Base-by-base conservation (phyloP, 2,329 filamentous ascomycete species). In the Thielaviopsis punctulata region DNA sequence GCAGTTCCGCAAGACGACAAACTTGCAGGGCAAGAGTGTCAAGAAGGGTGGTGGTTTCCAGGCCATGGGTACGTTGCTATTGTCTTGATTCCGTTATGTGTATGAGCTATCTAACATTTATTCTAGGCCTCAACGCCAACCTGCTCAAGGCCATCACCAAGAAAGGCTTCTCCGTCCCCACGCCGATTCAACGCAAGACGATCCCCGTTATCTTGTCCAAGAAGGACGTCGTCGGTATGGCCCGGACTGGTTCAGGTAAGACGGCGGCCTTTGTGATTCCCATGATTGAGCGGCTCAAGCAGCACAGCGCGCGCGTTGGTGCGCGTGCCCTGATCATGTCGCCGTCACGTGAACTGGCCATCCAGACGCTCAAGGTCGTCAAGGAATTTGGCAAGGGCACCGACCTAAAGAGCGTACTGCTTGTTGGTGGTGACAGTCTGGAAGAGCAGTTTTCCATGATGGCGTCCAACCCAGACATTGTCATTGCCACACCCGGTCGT, bases 211-310 rank as follows among this genome's bases (percentile, higher is more conserved):
- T 98, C 52, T 73, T 96, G 59, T 85, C 93, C 56, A 79, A 84
- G 51, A 86, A 88, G 67, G 92, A 98, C 73, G 86, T 96, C n/a
- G 90, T 98, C 22, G 93, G 89, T 58, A 98, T 98, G 92, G 92
- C 92, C 7, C 77, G 93, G 58, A 98, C 93, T n/a, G 92, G 92
- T 64, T 96, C 89, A 19, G 92, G 92, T 70, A 98, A 98, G 72
- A 98, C 93, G 1, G 92, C 89, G 1, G 92, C 92, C 21, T 98
- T 98, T 65, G 88, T 96, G 23, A 93, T 98, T 58, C 92, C 92
- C 44, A 95, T 98, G 90, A 88, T 98, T 56, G 87, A 98, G 69
- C 85, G 83, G 58, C 71, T 98, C 56, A 93, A 89, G 66, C 76
- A 79, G 22, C 93, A 98, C 65, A 94, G 85, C 62, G 81, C 82